Evolutionary conservation across 805 yeast species (phyloP).

Genomic region (Metschnikowia orientalis): DNA sequence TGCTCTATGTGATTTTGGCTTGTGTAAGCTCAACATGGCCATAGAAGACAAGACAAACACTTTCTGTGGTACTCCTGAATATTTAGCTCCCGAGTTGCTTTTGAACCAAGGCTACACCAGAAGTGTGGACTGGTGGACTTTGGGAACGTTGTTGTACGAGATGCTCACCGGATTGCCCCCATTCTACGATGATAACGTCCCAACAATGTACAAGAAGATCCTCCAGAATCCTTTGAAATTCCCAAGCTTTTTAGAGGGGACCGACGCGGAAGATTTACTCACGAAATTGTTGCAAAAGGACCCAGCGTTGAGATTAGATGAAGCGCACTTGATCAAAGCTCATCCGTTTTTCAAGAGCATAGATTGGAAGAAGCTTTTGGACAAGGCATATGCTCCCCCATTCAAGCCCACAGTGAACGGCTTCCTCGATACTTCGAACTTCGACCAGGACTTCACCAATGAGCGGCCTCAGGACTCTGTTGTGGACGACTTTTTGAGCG

Average conservation of each 20-base stretch:
- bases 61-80: constrained; percentile 98
- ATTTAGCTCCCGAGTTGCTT: constrained; percentile 90
- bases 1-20: constrained; percentile 94
- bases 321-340: constrained; percentile 76
- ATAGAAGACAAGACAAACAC: constrained; percentile 84
- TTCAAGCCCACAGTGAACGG: constrained; percentile 87
- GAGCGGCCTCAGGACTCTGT: constrained; percentile 95
- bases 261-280: constrained; percentile 78
- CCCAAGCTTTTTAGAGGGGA: constrained; percentile 77
- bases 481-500: constrained; percentile 86
- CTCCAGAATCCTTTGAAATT: constrained; percentile 83
- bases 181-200: constrained; percentile 89
- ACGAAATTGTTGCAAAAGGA: constrained; percentile 76
- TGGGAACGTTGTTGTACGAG: constrained; percentile 89
- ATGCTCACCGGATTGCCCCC: constrained; percentile 98
- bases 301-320: constrained; percentile 73
- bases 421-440: constrained; percentile 86
- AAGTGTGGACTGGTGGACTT: constrained; percentile 98
- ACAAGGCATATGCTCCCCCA: constrained; percentile 91
- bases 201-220: constrained; percentile 91
- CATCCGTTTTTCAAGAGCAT: constrained; percentile 86
- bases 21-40: constrained; percentile 93
- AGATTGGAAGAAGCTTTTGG: constrained; percentile 80
- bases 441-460: constrained; percentile 85
- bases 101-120: constrained; percentile 92